Evolutionary conservation across 805 yeast genomes (phyloP), one percentile per base, ranked within the genome.

Genomic region (Pichia manshurica): DNA sequence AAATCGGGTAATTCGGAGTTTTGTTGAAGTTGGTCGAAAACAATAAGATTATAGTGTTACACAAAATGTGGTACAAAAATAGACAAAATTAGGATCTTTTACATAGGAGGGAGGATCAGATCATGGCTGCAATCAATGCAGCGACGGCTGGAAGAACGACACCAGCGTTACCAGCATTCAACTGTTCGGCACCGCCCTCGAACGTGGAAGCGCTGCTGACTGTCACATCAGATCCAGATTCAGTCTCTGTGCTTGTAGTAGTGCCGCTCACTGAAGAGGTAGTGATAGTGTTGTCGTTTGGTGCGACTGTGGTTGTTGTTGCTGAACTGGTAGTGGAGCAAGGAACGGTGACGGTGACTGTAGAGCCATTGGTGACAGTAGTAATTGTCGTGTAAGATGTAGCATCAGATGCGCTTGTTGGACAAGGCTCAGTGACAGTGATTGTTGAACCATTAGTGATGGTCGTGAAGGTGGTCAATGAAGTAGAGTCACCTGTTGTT

Each of bases 311-410:
- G 36, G 42, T 8, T 16, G 47, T 9, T 5, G n/a, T n/a, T n/a
- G n/a, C n/a, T n/a, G n/a, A n/a, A n/a, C n/a, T n/a, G n/a, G n/a
- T n/a, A n/a, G n/a, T n/a, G n/a, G 44, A n/a, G 28, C 43, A 15
- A 16, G 51, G 21, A n/a, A 12, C 43, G 29, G 39, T 19, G 10
- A 20, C 35, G 9, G 31, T 36, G 10, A 21, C 7, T 1, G 39
- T 41, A 16, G 25, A 36, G 34, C 46, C 52, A 25, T 45, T 40
- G 16, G 42, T 16, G 20, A 40, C 53, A 20, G 37, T n/a, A 31
- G 35, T 17, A 28, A 12, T 23, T 17, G 42, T 44, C 10, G 45
- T 25, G 19, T 49, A 28, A 21, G 39, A 15, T 19, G 43, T 10
- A 8, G 29, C 29, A 13, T 15, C 10, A 15, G 39, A n/a, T 23